Base-by-base conservation (phyloP, 768 basidiomycete genomes). In the Tylopilus balloui region DNA sequence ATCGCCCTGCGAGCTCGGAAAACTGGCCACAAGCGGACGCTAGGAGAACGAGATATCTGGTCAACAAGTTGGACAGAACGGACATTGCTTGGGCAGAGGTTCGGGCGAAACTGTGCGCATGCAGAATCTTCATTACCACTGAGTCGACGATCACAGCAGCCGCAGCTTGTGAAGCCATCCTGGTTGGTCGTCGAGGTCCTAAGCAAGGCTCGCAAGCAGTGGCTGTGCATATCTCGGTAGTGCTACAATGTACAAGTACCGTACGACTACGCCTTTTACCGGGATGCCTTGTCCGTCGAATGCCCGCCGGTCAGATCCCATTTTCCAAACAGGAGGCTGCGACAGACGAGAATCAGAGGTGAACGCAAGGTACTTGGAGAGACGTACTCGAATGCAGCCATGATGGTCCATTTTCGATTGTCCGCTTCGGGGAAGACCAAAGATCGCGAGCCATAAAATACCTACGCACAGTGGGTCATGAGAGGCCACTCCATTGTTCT, bases 351-450 rank as follows among this genome's bases (percentile, higher is more conserved):
- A 32, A n/a, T 55, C 41, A 58, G 40, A 37, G n/a, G 23, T 28
- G 32, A 40, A 23, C 8, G 4, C 21, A 21, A 39, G 31, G 37
- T 35, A 43, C 12, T 35, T 38, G 45, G 50, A 37, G 55, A 31
- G 37, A 80, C 86, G 48, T 59, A 92, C 89, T 92, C 90, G 59
- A 96, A 95, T 11, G 80, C 68, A 13, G 92, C 90, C 84, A 94
- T 91, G 59, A 85, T 95, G 0, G 93, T 93, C 94, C 92, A 95
- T 66, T 93, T 94, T 50, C 95, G 80, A 73, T 99, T 99, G 71
- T 97, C 94, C 0, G 92, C 86, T 69, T 93, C 93, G 14, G 81
- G 86, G 78, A 93, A 99, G 12, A 88, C 95, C 38, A 96, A 79
- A 14, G 89, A 92, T 39, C 93, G 83, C 31, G 86, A 80, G 8